Base-by-base conservation (phyloP, 371 early-diverging fungal species). In the Mucor indicus region DNA sequence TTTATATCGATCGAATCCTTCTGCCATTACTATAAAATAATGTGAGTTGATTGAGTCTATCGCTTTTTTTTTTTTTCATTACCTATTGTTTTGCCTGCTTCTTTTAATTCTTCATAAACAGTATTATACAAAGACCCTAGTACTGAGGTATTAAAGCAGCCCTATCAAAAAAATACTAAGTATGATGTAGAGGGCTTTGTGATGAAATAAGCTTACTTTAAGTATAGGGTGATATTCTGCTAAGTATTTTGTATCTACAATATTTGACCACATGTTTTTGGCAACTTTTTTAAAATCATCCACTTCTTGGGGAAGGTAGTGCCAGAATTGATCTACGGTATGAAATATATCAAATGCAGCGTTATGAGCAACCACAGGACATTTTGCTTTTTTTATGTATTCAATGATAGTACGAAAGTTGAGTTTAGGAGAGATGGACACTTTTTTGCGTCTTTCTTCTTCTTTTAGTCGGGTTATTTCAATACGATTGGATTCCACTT, bases 301-400 rank as follows among this genome's bases (percentile, higher is more conserved):
- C 6, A 87, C 54, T 4, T 75, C 60, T 2, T 67, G 59, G 0
- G 93, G 92, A 12, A 94, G 62, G 20, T 69, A 68, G n/a, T 69
- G 58, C 62, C 83, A 71, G 60, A 94, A 92, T 48, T 88, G 85
- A n/a, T 86, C 75, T 21, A 79, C 63, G 0, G 86, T 84, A 37
- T 91, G 91, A 35, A 80, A 76, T 13, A 92, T 55, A 63, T 94
- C 94, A 30, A 87, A 75, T 17, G 81, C 67, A 60, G 87, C 79
- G 60, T 94, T 94, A 57, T 94, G 94, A 9, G 89, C 90, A 9
- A 91, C 71, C 1, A 94, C 75, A 1, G 91, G 92, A 33, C 89
- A 89, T 20, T 78, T 63, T 10, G 82, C 69, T 8, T 66, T 61
- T 23, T 78, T 70, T 19, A 94, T 76, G n/a, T 72, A 44, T 27